Evolutionary conservation across 164 flowering plant species (phyloP), one percentile per base, ranked within the genome.

Genomic region (Amborella trichopoda): DNA sequence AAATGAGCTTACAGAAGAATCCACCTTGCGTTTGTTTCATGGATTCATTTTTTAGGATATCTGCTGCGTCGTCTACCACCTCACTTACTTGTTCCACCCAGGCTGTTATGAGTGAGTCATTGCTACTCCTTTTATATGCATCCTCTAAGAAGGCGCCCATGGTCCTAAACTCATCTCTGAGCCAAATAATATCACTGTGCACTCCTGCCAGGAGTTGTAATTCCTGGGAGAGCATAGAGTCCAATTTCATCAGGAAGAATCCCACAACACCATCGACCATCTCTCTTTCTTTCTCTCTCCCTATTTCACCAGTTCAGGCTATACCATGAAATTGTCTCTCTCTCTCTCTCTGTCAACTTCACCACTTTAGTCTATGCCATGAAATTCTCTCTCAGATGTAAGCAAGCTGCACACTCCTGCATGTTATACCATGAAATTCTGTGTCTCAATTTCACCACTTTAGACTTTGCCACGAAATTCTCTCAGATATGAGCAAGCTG

Each of bases 1-100:
- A 53, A 0, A 44, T 46, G 17, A 73, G 24, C 6, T 64, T 44
- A 14, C 71, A 67, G 40, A 51, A 44, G 34, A 63, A 25, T 36
- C 53, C 50, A 28, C 13, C 16, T 4, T 12, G 3, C 36, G 22
- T 17, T 44, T 25, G 50, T 26, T 26, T n/a, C 16, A 30, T 27
- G 20, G 34, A 54, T 6, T 45, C 49, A 10, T 48, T n/a, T n/a
- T n/a, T 50, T 24, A 54, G n/a, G 5, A 54, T 37, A 37, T 54
- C 58, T 13, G 45, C 58, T 3, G 43, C 44, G 5, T 54, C 44
- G 37, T 45, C 45, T 16, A 46, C 16, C 34, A 46, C 8, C 24
- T 44, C 50, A 14, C 50, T 54, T 5, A 54, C 25, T 16, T 27
- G 42, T 8, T 46, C 30, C 26, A 46, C 18, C 26, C 34, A 5